Evolutionary conservation across 2,329 filamentous ascomycete genomes (phyloP).

Genomic region (Ophiostoma novo-ulmi): DNA sequence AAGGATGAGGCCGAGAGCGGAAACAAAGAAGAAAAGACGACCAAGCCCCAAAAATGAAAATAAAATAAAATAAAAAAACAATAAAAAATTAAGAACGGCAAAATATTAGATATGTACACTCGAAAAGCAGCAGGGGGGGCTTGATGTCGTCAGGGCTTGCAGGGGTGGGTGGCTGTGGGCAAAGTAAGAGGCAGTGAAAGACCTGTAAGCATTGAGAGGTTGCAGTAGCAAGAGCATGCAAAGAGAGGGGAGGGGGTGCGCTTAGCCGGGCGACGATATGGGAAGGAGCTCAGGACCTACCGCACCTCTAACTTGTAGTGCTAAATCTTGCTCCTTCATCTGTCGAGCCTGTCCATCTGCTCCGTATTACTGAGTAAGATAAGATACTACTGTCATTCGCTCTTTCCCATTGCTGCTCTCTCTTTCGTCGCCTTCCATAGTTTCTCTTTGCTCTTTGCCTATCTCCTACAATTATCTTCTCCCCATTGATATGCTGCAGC

Average conservation of each 20-base stretch:
- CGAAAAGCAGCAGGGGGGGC: slow-evolving; percentile 1
- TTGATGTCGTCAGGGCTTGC: slow-evolving; percentile 13
- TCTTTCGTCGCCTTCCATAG: not conserved
- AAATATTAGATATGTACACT: not conserved
- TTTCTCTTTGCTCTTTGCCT: not conserved
- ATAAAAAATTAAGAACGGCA: not conserved
- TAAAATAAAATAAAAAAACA: no score
- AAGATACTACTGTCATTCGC: not conserved
- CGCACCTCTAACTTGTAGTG: not conserved
- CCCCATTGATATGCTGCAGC: not conserved
- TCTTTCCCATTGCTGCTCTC: not conserved
- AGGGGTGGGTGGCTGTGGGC: slow-evolving; percentile 14
- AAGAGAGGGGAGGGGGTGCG: slow-evolving; percentile 4
- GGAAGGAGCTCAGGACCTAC: not conserved
- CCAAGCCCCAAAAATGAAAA: not conserved
- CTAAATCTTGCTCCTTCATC: not conserved
- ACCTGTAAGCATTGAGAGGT: not conserved
- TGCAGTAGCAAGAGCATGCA: slow-evolving; percentile 9
- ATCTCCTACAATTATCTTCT: not conserved
- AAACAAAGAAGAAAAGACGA: slow-evolving; percentile 2
- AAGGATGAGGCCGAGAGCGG: not conserved
- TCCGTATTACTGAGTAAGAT: no score
- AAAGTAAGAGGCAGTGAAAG: not conserved
- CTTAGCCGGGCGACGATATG: not conserved
- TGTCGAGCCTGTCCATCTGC: not conserved